Evolutionary conservation across 176 grass and related monocot species (phyloP).

Genomic region (Aechmea fasciata): DNA sequence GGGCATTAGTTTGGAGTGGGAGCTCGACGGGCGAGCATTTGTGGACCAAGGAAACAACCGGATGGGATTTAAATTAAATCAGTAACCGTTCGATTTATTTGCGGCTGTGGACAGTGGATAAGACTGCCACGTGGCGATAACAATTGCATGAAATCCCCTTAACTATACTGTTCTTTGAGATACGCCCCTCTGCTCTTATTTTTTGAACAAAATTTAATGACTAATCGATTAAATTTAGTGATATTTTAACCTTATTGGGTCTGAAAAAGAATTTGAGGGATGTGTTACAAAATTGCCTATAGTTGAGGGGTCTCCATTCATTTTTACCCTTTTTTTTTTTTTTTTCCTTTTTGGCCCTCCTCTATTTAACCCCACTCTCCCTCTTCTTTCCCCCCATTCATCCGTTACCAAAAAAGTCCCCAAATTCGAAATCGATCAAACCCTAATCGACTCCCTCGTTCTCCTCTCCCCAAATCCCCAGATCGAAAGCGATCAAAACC

Average conservation of each 20-base stretch:
- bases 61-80: too few relatives aligned
- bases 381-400: not conserved
- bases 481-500: not conserved
- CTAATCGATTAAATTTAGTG: too few relatives aligned
- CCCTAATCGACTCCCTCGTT: not conserved
- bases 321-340: not conserved
- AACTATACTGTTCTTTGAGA: too few relatives aligned
- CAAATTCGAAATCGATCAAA: not conserved
- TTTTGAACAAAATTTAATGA: too few relatives aligned
- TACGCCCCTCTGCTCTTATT: too few relatives aligned
- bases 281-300: too few relatives aligned
- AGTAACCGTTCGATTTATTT: not conserved
- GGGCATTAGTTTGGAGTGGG: not conserved
- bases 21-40: not conserved
- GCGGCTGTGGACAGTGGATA: conserved; percentile 6
- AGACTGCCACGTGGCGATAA: conserved; percentile 6
- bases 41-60: not conserved
- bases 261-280: too few relatives aligned
- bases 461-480: not conserved
- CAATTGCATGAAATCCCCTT: too few relatives aligned
- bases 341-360: not conserved
- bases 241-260: too few relatives aligned
- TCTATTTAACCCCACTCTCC: not conserved
- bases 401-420: not conserved
- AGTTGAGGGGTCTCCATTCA: too few relatives aligned